Evolutionary conservation across 1,139 yeast species (phyloP).

Genomic region (Saccharomyces hybrid): DNA sequence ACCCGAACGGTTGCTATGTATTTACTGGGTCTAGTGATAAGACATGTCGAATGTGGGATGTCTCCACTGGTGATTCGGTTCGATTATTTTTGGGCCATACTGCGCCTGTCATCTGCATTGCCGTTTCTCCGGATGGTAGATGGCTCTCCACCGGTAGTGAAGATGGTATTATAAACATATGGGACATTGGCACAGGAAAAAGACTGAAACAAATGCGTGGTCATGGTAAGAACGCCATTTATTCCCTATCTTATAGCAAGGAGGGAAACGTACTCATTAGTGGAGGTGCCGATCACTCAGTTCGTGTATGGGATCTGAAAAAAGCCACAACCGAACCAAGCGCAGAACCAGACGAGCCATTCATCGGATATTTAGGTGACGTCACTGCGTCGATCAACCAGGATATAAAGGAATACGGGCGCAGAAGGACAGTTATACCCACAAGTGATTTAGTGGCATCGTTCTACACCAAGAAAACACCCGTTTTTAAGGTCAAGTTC

Average conservation of each 20-base stretch:
- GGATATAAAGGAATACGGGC: constrained; percentile 34
- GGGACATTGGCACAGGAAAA: constrained; percentile 94
- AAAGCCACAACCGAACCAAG: constrained; percentile 76
- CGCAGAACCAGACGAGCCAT: constrained; percentile 67
- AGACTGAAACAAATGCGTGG: constrained; percentile 79
- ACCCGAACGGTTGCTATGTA: constrained; percentile 90
- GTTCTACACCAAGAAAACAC: constrained; percentile 87
- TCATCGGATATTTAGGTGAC: constrained; percentile 37
- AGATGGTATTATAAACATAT: constrained; percentile 78
- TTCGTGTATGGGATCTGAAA: constrained; percentile 93
- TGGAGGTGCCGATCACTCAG: constrained; percentile 89
- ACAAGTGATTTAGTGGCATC: constrained; percentile 89
- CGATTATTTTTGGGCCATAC: constrained; percentile 94
- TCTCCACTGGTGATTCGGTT: constrained; percentile 79
- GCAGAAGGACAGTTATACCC: constrained; percentile 67
- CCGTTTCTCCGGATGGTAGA: constrained; percentile 94
- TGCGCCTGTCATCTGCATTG: constrained; percentile 75
- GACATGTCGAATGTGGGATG: constrained; percentile 98
- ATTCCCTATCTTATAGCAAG: constrained; percentile 75
- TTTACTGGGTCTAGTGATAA: constrained; percentile 94
- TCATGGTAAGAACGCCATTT: constrained; percentile 81
- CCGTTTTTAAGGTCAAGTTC: constrained; percentile 87
- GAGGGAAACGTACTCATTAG: constrained; percentile 88
- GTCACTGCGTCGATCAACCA: constrained; percentile 32
- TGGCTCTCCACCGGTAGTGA: constrained; percentile 96